A percentile compares a stretch with the other conserved stretches of the same genome.
Conservation (phyloP, 1,284 basidiomycete genomes). For the Ustilago tritici region DNA sequence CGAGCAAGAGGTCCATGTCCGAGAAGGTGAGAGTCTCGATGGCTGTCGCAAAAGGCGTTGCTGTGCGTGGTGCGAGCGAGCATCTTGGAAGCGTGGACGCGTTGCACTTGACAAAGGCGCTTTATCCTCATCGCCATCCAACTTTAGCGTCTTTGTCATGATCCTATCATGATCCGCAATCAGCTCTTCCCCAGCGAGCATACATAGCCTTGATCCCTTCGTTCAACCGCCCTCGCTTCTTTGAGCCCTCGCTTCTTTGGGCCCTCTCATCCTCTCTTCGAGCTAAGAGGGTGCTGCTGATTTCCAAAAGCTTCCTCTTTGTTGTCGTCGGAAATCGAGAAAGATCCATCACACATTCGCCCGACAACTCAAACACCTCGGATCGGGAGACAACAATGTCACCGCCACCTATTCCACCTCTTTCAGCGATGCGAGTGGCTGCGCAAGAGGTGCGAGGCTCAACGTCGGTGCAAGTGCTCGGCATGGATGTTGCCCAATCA, state of each 20-base stretch:
- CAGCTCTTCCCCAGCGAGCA: neutral
- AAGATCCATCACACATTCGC: neutral
- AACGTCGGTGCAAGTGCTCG: slow-evolving; percentile 40
- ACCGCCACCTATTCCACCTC: slow-evolving; percentile 18
- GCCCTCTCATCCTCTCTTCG: neutral
- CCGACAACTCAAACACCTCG: neutral
- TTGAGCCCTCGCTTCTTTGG: too few species aligned
- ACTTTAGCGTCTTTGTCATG: neutral
- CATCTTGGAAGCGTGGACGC: neutral
- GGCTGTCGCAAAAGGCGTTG: neutral
- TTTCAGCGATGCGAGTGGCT: slow-evolving; percentile 14
- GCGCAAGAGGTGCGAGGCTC: slow-evolving; percentile 20
- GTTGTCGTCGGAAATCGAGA: neutral
- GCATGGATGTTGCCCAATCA: slow-evolving; percentile 29
- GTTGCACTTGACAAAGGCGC: neutral
- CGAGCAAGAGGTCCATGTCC: neutral
- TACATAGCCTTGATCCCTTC: neutral
- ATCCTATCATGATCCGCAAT: neutral
- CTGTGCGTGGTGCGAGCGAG: neutral
- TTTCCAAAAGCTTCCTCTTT: neutral
- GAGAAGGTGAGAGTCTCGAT: neutral
- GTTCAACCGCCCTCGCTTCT: neutral
- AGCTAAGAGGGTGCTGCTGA: neutral
- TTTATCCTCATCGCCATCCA: neutral
- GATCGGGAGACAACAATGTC: neutral